Conservation (phyloP, 495 filamentous ascomycete species). For the Penicillium lividum region DNA sequence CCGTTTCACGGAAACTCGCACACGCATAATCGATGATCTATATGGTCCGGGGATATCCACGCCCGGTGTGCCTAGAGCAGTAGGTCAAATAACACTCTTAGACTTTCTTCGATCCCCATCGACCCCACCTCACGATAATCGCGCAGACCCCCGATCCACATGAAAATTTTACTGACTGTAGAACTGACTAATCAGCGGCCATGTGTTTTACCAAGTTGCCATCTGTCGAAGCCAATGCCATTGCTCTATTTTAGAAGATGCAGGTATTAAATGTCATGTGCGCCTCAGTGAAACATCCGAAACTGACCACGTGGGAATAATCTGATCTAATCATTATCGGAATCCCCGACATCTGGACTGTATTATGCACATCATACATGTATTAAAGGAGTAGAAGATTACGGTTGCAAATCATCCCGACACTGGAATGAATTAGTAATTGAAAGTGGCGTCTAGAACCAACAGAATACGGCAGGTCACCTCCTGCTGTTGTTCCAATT, state of each 20-base stretch:
- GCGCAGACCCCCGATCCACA: conserved; percentile 14
- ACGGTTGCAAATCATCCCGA: background rate
- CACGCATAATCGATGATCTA: background rate
- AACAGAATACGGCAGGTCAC: no score
- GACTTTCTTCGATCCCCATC: conserved; percentile 7
- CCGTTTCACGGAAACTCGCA: background rate
- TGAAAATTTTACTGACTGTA: conserved; percentile 6
- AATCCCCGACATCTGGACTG: background rate
- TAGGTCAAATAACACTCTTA: conserved; percentile 9
- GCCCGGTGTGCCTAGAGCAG: conserved; percentile 12
- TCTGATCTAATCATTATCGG: background rate
- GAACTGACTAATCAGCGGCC: conserved; percentile 1
- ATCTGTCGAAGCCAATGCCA: background rate
- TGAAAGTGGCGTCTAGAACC: no score
- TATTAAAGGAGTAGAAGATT: background rate
- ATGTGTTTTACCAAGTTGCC: conserved; percentile 1
- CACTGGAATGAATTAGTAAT: no score
- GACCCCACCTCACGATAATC: conserved; percentile 8
- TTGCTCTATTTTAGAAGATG: background rate
- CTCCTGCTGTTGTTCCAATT: background rate
- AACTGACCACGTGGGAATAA: background rate
- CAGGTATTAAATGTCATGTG: background rate
- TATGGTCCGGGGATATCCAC: conserved; percentile 7
- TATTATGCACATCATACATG: background rate
- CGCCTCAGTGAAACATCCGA: background rate